These are phyloP conservation scores for Malus hybrid DNA, from an alignment of 331 rosid species.

Conservation along the genomic window DNA sequence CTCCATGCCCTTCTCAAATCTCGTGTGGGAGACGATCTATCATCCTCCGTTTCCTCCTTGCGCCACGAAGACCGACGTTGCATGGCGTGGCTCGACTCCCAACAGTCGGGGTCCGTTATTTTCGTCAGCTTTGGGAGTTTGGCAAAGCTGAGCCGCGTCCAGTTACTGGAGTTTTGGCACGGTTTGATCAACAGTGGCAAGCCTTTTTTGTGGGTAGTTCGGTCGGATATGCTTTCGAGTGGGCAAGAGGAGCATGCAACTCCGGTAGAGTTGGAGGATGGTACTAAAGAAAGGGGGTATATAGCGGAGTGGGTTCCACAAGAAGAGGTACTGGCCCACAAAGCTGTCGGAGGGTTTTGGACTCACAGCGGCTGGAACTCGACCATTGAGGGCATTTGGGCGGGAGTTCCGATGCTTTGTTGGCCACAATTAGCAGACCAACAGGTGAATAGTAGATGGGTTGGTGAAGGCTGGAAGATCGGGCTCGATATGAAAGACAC, in stretches of 20 bases:
- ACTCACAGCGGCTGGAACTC: slow-evolving; percentile 19
- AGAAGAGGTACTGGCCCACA: slow-evolving; percentile 14
- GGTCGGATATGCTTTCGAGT: not conserved
- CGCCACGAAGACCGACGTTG: slow-evolving; percentile 29
- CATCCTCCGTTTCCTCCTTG: not conserved
- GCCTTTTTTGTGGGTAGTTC: slow-evolving; percentile 32
- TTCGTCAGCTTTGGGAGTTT: slow-evolving; percentile 48
- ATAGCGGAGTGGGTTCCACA: slow-evolving; percentile 1
- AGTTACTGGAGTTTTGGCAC: slow-evolving; percentile 29
- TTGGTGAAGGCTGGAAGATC: not conserved
- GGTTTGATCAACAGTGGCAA: slow-evolving; percentile 35
- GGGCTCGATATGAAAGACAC: not conserved
- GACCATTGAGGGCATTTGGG: not conserved
- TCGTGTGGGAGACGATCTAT: not conserved
- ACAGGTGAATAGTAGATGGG: not conserved
- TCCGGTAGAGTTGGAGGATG: not conserved
- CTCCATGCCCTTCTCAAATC: slow-evolving; percentile 27
- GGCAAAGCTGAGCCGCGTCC: not conserved
- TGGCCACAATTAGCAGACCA: slow-evolving; percentile 5
- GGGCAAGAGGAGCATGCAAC: not conserved
- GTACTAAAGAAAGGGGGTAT: not conserved
- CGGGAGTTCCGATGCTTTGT: slow-evolving; percentile 8
- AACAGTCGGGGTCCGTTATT: slow-evolving; percentile 14
- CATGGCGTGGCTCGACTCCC: slow-evolving; percentile 43
- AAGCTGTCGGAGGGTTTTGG: slow-evolving; percentile 3